Evolutionary conservation across 1,284 basidiomycete species (phyloP).

Genomic region (Trichosporon sp.): DNA sequence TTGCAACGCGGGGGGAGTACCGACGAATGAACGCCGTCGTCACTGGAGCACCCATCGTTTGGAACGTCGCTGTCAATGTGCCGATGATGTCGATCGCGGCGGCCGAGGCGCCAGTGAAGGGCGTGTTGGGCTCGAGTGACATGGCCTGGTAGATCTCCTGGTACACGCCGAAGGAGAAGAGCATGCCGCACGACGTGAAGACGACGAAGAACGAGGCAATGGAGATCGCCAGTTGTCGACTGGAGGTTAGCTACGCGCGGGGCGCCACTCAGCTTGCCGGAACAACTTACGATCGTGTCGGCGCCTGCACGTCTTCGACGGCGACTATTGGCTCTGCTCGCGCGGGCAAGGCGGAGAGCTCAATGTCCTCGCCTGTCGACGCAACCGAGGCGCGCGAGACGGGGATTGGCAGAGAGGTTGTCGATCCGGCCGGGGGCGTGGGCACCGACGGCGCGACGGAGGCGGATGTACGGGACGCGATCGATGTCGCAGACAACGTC

Average conservation of each 20-base stretch:
- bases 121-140: constrained; percentile 31
- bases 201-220: constrained; percentile 32
- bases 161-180: constrained; percentile 46
- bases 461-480: not conserved
- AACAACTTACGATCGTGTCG: not conserved
- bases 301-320: not conserved
- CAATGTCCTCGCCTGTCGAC: not conserved
- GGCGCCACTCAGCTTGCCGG: not conserved
- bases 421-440: not conserved
- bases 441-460: not conserved
- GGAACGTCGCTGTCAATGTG: constrained; percentile 41
- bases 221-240: constrained; percentile 32
- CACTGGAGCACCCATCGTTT: constrained; percentile 39
- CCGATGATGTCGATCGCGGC: constrained; percentile 43
- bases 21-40: constrained; percentile 37
- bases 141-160: constrained; percentile 44
- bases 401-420: not conserved
- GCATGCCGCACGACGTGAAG: constrained; percentile 42
- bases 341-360: not conserved
- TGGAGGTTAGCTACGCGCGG: constrained; percentile 17
- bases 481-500: not conserved
- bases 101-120: constrained; percentile 37
- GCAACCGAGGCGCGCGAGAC: not conserved
- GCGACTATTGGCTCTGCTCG: not conserved
- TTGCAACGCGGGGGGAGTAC: constrained; percentile 34